Percentiles rank a stretch among this genome's conserved stretches.
Evolutionary conservation across 2,329 filamentous ascomycete species (phyloP).

Genomic region (Stagonosporopsis cucurbitacearum): DNA sequence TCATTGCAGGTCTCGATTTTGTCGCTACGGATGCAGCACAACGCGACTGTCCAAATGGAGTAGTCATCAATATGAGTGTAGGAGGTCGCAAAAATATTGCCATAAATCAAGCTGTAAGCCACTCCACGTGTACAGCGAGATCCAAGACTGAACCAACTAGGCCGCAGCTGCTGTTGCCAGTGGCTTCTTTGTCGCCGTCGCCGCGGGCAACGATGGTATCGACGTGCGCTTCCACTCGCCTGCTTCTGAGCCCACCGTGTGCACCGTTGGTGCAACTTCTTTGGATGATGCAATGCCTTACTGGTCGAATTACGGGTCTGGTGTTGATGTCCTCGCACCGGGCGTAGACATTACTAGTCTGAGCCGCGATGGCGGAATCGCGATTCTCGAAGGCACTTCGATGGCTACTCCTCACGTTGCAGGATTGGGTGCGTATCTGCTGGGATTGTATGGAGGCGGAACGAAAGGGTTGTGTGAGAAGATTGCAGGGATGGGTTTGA

Average conservation of each 20-base stretch:
- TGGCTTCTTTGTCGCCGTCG: constrained; percentile 48
- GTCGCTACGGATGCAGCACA: constrained; percentile 23
- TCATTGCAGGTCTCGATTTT: constrained; percentile 38
- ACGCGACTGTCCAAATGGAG: constrained; percentile 38
- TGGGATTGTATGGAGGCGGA: constrained; percentile 54
- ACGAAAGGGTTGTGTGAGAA: constrained; percentile 53
- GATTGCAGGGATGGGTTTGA: constrained; percentile 53
- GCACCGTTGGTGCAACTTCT: constrained; percentile 49
- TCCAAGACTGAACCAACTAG: constrained; percentile 19
- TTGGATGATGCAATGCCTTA: constrained; percentile 36
- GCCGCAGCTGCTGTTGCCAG: constrained; percentile 39
- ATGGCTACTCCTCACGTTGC: constrained; percentile 75
- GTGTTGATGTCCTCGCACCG: constrained; percentile 49
- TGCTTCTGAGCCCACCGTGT: constrained; percentile 44
- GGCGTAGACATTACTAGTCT: constrained; percentile 54
- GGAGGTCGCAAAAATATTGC: constrained; percentile 34
- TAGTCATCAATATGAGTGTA: constrained; percentile 45
- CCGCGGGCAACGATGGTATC: constrained; percentile 46
- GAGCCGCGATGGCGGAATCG: constrained; percentile 49
- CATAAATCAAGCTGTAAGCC: constrained; percentile 35
- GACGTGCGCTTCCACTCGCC: constrained; percentile 41
- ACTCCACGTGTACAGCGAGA: background rate
- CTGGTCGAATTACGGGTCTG: constrained; percentile 47
- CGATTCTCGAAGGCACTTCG: constrained; percentile 64
- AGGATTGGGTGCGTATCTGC: constrained; percentile 72